phyloP scores from a whole-genome alignment of 2,329 filamentous ascomycete genomes.

The Colletotrichum godetiae region DNA sequence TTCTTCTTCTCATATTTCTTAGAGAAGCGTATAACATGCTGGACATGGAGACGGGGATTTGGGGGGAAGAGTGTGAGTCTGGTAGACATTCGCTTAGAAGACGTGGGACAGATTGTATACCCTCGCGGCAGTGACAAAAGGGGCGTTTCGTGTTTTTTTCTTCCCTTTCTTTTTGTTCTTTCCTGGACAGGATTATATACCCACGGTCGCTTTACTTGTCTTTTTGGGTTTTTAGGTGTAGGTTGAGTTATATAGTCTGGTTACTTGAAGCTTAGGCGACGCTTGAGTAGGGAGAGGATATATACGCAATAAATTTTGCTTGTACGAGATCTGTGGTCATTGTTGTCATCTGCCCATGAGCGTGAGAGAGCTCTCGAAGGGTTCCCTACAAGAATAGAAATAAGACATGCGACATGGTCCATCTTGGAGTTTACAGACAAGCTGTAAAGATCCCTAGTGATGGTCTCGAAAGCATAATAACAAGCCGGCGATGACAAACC shows the following conservation, averaged over 20 bases:
- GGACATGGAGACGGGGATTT: not conserved
- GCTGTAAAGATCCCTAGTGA: too few species aligned
- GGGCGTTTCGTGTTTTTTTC: not conserved
- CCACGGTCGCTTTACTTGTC: conserved; percentile 7
- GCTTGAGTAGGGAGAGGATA: not conserved
- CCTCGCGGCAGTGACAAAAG: not conserved
- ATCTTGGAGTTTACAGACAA: too few species aligned
- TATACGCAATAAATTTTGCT: not conserved
- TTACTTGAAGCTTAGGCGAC: not conserved
- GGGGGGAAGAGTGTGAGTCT: not conserved
- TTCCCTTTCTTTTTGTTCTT: not conserved
- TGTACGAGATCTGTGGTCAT: too few species aligned
- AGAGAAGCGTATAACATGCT: not conserved
- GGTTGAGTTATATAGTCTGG: too few species aligned
- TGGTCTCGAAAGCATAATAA: too few species aligned
- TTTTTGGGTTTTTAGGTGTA: not conserved
- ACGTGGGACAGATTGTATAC: not conserved
- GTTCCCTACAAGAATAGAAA: too few species aligned
- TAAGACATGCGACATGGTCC: too few species aligned
- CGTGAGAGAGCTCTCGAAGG: too few species aligned
- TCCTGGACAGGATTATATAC: conserved; percentile 1
- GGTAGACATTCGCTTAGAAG: not conserved
- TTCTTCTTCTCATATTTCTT: too few species aligned
- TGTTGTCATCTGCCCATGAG: too few species aligned
- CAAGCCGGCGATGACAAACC: too few species aligned